Base-by-base conservation (phyloP, 1,284 basidiomycete species). In the Marasmius sp. region DNA sequence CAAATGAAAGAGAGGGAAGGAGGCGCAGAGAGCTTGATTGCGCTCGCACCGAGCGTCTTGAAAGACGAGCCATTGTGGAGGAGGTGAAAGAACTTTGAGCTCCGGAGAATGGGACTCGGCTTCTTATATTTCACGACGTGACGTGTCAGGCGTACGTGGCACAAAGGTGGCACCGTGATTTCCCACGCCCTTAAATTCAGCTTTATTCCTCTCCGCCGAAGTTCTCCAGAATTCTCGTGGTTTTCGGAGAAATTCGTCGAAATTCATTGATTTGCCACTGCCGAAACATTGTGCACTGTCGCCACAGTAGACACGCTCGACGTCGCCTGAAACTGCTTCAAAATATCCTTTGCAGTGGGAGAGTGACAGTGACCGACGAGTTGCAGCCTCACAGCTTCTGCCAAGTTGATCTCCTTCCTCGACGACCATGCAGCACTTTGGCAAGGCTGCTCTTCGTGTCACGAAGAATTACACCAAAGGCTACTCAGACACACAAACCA, bases 381-480 rank as follows among this genome's bases (percentile, higher is more conserved):
- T 11, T 51, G 6, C 50, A 14, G 27, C 27, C 48, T 14, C 20
- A 16, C 20, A 33, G 10, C 50, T 51, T 51, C 20, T 16, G 27
- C 18, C 18, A 20, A 20, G 18, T 27, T 20, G 18, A n/a, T 49
- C 48, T 53, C 45, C 34, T 38, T 53, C 47, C 43, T 39, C 43
- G n/a, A 18, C 10, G 54, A 68, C 67, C 66, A 83, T 91, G 79
- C 88, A 91, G 73, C 82, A 89, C 69, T 87, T 92, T 74, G 88
- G 87, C 66, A 92, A 92, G 75, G 87, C 85, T 64, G 91, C 92
- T 54, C 83, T 95, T 56, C 86, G 94, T 59, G 92, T 94, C 47
- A 92, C 92, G 61, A 97, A 97, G 78, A 96, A 97, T 75, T 96
- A 96, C 75, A 97, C 95, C 51, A 97, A 96, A 72, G 90, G 95